Evolutionary conservation across 2,329 filamentous ascomycete genomes (phyloP).

Genomic region (Trichoderma pleuroti): DNA sequence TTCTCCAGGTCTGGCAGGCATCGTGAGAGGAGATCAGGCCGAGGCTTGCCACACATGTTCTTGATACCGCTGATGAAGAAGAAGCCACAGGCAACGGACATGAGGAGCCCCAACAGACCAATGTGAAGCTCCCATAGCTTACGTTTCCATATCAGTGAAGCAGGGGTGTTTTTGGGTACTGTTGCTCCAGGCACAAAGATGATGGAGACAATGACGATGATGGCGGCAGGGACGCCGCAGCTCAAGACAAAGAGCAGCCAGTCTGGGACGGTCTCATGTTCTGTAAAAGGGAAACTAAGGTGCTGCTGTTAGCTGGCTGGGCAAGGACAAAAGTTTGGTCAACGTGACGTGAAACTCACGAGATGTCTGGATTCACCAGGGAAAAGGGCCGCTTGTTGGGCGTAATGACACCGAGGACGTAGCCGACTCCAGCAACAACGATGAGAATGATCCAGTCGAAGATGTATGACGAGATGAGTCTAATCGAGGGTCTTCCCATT

Average conservation of each 20-base stretch:
- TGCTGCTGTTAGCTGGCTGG: conserved; percentile 13
- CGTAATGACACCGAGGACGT: conserved; percentile 54
- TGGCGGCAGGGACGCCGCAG: conserved; percentile 59
- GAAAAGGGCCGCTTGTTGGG: conserved; percentile 71
- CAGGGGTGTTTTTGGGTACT: conserved; percentile 59
- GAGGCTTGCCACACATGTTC: conserved; percentile 64
- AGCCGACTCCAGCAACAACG: conserved; percentile 54
- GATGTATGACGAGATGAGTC: conserved; percentile 60
- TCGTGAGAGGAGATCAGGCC: conserved; percentile 77
- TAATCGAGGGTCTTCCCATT: conserved; percentile 29
- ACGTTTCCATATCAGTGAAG: conserved; percentile 66
- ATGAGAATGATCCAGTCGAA: conserved; percentile 72
- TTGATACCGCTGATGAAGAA: conserved; percentile 85
- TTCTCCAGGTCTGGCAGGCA: conserved; percentile 72
- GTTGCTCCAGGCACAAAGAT: conserved; percentile 69
- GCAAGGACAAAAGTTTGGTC: not conserved
- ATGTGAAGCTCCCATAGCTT: conserved; percentile 91
- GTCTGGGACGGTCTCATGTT: conserved; percentile 68
- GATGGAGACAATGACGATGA: conserved; percentile 67
- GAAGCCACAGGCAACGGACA: conserved; percentile 69
- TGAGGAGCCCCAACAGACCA: conserved; percentile 75
- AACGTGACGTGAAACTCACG: conserved; percentile 39
- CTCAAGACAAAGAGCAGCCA: conserved; percentile 62
- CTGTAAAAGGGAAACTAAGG: conserved; percentile 63
- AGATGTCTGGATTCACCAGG: conserved; percentile 69